Percentiles rank a stretch among this genome's conserved stretches.
Conservation (phyloP, 495 filamentous ascomycete genomes). For the Lasiosphaeris hirsuta region DNA sequence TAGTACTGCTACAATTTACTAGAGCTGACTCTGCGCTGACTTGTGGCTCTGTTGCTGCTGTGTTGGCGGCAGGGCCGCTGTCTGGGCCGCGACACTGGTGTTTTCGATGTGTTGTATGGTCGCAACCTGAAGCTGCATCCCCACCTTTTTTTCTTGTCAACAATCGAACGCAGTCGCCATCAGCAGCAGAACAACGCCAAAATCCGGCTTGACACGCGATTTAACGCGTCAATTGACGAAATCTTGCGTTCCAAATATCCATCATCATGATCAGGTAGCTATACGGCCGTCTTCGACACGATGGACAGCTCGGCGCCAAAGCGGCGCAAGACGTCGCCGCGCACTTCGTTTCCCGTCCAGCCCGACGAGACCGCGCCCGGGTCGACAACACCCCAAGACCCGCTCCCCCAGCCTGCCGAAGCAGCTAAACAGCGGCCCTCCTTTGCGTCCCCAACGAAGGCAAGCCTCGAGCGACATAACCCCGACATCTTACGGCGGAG, state of each 20-base stretch:
- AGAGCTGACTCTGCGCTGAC: no score
- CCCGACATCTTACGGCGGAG: conserved; percentile 55
- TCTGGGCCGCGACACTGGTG: background rate
- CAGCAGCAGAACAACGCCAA: background rate
- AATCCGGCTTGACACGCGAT: conserved; percentile 5
- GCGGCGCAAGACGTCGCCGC: conserved; percentile 58
- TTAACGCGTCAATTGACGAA: conserved; percentile 20
- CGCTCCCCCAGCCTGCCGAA: background rate
- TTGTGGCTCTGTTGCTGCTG: no score
- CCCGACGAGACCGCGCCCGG: background rate
- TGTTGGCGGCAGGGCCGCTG: conserved; percentile 8
- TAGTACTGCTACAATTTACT: no score
- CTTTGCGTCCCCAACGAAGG: conserved; percentile 63
- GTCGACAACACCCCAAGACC: conserved; percentile 20
- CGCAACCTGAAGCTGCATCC: background rate
- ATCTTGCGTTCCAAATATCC: conserved; percentile 1
- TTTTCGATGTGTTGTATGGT: background rate
- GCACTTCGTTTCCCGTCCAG: conserved; percentile 34
- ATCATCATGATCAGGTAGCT: conserved; percentile 16
- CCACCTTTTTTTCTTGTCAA: background rate
- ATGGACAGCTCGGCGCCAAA: conserved; percentile 61
- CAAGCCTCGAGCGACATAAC: conserved; percentile 61
- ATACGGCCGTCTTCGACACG: conserved; percentile 13
- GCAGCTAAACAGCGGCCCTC: conserved; percentile 44
- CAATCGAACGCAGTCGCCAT: background rate